A percentile compares a stretch with the other conserved stretches of the same genome.
Conservation (phyloP, 768 basidiomycete genomes). For the Tylopilus cervinicoccineus region DNA sequence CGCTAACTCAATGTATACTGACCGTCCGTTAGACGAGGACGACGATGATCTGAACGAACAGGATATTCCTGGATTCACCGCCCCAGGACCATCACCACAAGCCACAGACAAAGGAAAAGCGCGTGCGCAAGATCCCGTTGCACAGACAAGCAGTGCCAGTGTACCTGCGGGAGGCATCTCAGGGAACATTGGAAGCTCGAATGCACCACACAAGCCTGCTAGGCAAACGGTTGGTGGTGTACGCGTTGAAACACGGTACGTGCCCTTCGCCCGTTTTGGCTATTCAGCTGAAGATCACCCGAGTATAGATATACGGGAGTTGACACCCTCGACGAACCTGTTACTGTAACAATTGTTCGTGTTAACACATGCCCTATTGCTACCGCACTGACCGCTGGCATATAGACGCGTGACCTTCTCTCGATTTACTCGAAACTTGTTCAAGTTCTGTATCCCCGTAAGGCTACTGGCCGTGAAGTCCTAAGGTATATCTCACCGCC, state of each 20-base stretch:
- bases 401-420: slow-evolving; percentile 77
- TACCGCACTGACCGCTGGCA: slow-evolving; percentile 8
- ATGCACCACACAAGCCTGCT: slow-evolving; percentile 38
- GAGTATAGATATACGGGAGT: slow-evolving; percentile 59
- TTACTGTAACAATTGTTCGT: slow-evolving; percentile 83
- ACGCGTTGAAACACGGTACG: slow-evolving; percentile 82
- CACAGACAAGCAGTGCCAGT: slow-evolving; percentile 36
- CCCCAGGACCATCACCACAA: slow-evolving; percentile 52
- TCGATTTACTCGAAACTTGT: slow-evolving; percentile 92
- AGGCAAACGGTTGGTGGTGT: slow-evolving; percentile 80
- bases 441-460: slow-evolving; percentile 89
- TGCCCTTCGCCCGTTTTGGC: neutral
- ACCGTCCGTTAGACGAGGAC: slow-evolving; percentile 44
- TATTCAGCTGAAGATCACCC: neutral
- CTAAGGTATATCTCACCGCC: slow-evolving; percentile 48
- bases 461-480: slow-evolving; percentile 72
- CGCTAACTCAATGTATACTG: neutral
- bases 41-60: slow-evolving; percentile 85
- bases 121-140: slow-evolving; percentile 53
- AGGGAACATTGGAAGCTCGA: slow-evolving; percentile 66
- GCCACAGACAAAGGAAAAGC: slow-evolving; percentile 65
- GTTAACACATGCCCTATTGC: slow-evolving; percentile 2
- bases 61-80: slow-evolving; percentile 73
- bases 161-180: slow-evolving; percentile 44
- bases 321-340: slow-evolving; percentile 91